Conservation (phyloP, 306 rosid genomes). For the Inga laurina region DNA sequence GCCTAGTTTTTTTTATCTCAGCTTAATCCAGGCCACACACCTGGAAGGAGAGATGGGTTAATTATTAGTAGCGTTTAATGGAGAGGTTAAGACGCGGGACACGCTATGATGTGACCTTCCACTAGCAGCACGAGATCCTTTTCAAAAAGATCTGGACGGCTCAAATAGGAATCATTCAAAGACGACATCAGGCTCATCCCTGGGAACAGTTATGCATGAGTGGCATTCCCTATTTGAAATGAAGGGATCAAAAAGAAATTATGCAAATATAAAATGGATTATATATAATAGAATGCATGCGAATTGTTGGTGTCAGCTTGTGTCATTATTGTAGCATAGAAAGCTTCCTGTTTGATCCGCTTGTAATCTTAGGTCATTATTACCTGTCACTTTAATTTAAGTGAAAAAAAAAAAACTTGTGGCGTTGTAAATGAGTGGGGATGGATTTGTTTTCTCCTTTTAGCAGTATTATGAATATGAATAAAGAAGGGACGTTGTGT, state of each 20-base stretch:
- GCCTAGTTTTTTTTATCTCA: not conserved
- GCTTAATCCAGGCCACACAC: not conserved
- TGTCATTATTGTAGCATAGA: too few species aligned
- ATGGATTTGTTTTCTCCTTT: not conserved
- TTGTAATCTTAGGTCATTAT: too few species aligned
- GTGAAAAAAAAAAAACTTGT: not conserved
- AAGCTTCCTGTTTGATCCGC: too few species aligned
- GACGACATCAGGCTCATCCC: not conserved
- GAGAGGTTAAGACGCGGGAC: not conserved
- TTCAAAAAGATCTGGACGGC: not conserved
- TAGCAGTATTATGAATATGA: too few species aligned
- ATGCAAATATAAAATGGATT: not conserved
- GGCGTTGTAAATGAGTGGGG: not conserved
- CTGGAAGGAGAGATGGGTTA: not conserved
- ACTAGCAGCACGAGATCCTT: slow-evolving; percentile 8
- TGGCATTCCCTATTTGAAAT: too few species aligned
- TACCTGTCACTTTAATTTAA: too few species aligned
- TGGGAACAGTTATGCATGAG: not conserved
- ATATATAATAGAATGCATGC: not conserved
- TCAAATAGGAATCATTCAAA: not conserved
- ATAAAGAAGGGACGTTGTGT: too few species aligned
- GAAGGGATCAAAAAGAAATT: not conserved
- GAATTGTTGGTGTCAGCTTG: slow-evolving; percentile 6
- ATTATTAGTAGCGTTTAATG: slow-evolving; percentile 2
- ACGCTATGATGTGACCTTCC: not conserved